These are phyloP conservation scores for Hepatocystis sp. DNA, from an alignment of 169 alveolate genomes.

Conservation along the genomic window DNA sequence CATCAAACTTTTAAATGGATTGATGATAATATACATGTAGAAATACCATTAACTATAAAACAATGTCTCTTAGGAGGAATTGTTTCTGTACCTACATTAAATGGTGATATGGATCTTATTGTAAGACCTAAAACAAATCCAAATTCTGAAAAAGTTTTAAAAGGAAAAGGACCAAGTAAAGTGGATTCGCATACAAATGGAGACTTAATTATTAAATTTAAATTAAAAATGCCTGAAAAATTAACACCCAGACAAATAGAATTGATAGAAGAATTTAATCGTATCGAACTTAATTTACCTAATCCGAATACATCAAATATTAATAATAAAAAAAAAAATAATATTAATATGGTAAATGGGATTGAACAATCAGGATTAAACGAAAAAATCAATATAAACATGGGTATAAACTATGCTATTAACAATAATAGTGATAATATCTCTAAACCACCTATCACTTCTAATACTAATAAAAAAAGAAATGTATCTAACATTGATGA, in stretches of 20 bases:
- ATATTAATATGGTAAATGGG: not conserved
- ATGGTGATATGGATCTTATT: conserved; percentile 82
- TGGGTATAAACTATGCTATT: conserved; percentile 1
- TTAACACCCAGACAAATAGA: conserved; percentile 82
- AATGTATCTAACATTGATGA: conserved; percentile 10
- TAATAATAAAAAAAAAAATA: too few species aligned
- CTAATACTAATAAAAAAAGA: not conserved
- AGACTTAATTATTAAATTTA: conserved; percentile 86
- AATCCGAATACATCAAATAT: not conserved
- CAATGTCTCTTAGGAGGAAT: conserved; percentile 91
- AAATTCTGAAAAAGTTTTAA: conserved; percentile 81
- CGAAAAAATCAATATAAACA: not conserved
- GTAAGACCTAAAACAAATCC: conserved; percentile 89
- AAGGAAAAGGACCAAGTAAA: conserved; percentile 90
- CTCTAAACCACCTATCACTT: not conserved
- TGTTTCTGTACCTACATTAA: conserved; percentile 87
- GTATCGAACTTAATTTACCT: conserved; percentile 33
- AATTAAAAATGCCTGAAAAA: conserved; percentile 81
- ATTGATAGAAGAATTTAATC: conserved; percentile 83
- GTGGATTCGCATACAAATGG: conserved; percentile 87
- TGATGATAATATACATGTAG: conserved; percentile 91
- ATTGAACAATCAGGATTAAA: not conserved
- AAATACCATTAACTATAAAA: conserved; percentile 88
- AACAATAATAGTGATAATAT: conserved; percentile 3
- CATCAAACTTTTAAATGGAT: conserved; percentile 89